Evolutionary conservation across 2,329 filamentous ascomycete species (phyloP), one percentile per base, ranked within the genome.

Genomic region (Pyrenochaeta sp.): DNA sequence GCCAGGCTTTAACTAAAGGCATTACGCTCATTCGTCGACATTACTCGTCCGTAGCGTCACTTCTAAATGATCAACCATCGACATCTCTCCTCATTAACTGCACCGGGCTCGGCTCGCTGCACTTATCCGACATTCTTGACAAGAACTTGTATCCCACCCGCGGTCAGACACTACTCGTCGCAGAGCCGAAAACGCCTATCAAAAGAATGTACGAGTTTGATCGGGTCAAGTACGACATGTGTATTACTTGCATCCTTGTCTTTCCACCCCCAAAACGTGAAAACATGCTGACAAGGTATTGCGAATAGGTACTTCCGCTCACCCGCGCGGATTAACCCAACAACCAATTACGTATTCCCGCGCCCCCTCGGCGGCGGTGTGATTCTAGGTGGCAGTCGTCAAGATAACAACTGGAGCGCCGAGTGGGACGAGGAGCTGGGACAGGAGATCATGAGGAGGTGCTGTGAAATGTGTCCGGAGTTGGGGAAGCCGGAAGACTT

Each of bases 111-210:
- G 85, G 89, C 9, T 88, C 92, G 0, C 83, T 85, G 37, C 86
- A 83, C 47, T 85, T 98, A 1, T 90, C 90, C n/a, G 95, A 95
- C 35, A 92, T 98, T 0, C 80, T 84, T 71, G 94, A 98, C 69
- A 77, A 79, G 43, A 84, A 83, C 3, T 82, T 98, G 61, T 83
- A 87, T 50, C 94, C 95, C 1, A 77, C 75, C 0, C 86, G 95
- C 2, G 94, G 92, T 1, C 94, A 98, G 76, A 87, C 91, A 4
- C 88, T 96, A 0, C 76, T 97, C 0, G 90, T 97, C 6, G 75
- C 78, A 15, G 73, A 76, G n/a, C 77, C 78, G 0, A 69, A 71
- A 11, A 54, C 48, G 0, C 76, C 75, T 4, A 68, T 81, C 12
- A 51, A 60, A 18, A 68, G 71, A 51, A 81, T 81, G 78, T 68